Percentiles rank a stretch among this genome's conserved stretches.
Evolutionary conservation across 2,329 filamentous ascomycete species (phyloP).

Genomic region (Byssothecium circinans): DNA sequence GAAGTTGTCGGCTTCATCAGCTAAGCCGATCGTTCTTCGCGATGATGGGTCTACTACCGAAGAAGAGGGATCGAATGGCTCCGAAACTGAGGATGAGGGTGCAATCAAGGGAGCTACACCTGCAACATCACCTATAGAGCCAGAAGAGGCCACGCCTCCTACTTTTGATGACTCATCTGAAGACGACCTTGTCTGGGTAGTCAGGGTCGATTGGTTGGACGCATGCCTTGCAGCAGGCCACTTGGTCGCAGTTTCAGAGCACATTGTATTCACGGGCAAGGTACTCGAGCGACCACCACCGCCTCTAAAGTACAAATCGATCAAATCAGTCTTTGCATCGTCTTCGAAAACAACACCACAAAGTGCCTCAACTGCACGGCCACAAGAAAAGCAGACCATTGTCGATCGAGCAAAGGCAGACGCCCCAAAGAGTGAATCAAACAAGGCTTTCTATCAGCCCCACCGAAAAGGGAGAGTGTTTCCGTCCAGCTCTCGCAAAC

Average conservation of each 20-base stretch:
- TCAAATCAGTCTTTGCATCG: constrained; percentile 16
- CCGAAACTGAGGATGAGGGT: constrained; percentile 17
- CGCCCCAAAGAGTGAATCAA: constrained; percentile 22
- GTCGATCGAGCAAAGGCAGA: constrained; percentile 59
- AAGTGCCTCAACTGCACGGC: constrained; percentile 21
- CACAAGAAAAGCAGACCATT: constrained; percentile 42
- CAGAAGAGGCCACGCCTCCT: constrained; percentile 3
- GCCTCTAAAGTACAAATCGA: constrained; percentile 17
- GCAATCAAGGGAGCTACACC: constrained; percentile 7
- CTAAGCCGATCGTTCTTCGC: constrained; percentile 11
- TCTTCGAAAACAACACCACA: constrained; percentile 18
- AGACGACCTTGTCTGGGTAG: constrained; percentile 49
- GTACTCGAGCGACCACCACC: constrained; percentile 43
- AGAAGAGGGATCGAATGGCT: constrained; percentile 16
- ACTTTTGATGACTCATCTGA: constrained; percentile 18
- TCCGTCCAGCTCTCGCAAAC: constrained; percentile 22
- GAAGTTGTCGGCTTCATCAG: constrained; percentile 9
- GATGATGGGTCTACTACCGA: constrained; percentile 27
- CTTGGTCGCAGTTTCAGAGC: constrained; percentile 52
- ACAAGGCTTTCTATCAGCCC: constrained; percentile 16
- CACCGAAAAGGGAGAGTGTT: constrained; percentile 23
- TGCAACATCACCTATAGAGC: constrained; percentile 9
- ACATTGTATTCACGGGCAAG: constrained; percentile 55
- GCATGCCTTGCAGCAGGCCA: constrained; percentile 49
- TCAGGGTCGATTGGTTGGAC: constrained; percentile 58